Conservation (phyloP, 306 rosid species). For the Echinosophora koreensis region DNA sequence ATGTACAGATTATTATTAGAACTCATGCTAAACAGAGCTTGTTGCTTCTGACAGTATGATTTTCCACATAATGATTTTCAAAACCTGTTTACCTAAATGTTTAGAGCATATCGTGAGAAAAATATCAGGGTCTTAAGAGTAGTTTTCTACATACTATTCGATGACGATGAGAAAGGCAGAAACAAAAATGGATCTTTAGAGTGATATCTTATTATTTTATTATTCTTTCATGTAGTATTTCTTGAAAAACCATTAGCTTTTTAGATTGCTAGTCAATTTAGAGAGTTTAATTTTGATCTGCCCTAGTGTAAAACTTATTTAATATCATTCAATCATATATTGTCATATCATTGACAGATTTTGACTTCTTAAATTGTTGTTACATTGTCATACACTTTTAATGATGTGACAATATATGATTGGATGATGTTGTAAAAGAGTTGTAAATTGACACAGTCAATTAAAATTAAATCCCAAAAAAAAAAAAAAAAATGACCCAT, state of each 20-base stretch:
- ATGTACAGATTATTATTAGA: neutral
- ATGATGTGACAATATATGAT: constrained; percentile 5
- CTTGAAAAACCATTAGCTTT: constrained; percentile 4
- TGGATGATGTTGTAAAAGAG: neutral
- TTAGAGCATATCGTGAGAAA: neutral
- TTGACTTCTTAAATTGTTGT: neutral
- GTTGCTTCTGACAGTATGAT: neutral
- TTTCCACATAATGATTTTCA: neutral
- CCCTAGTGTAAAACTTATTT: neutral
- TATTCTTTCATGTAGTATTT: neutral
- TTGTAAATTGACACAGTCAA: neutral
- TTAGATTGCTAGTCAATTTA: neutral
- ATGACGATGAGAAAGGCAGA: constrained; percentile 1
- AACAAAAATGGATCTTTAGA: neutral
- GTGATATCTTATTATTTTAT: neutral
- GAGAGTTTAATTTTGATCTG: neutral
- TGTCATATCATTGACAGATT: neutral
- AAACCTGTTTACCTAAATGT: neutral
- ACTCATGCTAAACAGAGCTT: neutral
- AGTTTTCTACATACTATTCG: no score
- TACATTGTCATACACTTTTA: neutral
- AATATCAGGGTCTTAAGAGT: no score
- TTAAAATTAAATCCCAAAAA: neutral
- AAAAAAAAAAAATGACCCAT: neutral
- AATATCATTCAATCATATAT: constrained; percentile 2